Percentiles rank a stretch among this genome's conserved stretches.
These are phyloP conservation scores for Picea mariana DNA, from an alignment of 83 land plant species.

Conservation along the genomic window DNA sequence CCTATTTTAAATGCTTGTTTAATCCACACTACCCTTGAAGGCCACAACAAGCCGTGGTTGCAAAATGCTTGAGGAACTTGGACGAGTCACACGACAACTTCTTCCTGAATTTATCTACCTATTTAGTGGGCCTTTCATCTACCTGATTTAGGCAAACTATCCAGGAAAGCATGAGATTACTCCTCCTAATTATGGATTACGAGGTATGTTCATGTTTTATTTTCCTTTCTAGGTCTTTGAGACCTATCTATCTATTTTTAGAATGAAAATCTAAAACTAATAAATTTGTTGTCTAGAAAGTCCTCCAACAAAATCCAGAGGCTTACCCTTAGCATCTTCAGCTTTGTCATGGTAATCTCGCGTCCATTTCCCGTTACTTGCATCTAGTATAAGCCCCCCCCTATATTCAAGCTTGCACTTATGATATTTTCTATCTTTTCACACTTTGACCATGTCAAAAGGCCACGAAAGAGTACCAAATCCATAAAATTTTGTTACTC, in stretches of 20 bases:
- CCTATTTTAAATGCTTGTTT: too few species aligned
- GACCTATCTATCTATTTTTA: too few species aligned
- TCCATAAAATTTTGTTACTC: too few species aligned
- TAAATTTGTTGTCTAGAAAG: not conserved
- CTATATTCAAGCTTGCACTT: constrained; percentile 78
- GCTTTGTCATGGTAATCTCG: constrained; percentile 81
- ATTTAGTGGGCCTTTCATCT: constrained; percentile 61
- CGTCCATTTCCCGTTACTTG: constrained; percentile 90
- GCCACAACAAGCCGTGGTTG: constrained; percentile 33
- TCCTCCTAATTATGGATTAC: constrained; percentile 89
- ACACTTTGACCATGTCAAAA: constrained; percentile 22
- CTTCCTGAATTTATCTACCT: constrained; percentile 92
- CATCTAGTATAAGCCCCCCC: constrained; percentile 66
- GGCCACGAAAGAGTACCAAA: too few species aligned
- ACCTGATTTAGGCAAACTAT: constrained; percentile 96
- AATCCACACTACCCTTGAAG: too few species aligned
- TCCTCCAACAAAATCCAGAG: not conserved
- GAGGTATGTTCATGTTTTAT: constrained; percentile 36
- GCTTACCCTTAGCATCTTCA: constrained; percentile 82
- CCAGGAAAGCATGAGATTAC: constrained; percentile 94
- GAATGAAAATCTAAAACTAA: too few species aligned
- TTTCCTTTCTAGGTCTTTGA: too few species aligned
- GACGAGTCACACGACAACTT: constrained; percentile 98
- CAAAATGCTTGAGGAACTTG: constrained; percentile 81
- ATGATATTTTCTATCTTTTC: constrained; percentile 80